Conservation (phyloP, 2,329 filamentous ascomycete species). For the Penicillium nordicum region DNA sequence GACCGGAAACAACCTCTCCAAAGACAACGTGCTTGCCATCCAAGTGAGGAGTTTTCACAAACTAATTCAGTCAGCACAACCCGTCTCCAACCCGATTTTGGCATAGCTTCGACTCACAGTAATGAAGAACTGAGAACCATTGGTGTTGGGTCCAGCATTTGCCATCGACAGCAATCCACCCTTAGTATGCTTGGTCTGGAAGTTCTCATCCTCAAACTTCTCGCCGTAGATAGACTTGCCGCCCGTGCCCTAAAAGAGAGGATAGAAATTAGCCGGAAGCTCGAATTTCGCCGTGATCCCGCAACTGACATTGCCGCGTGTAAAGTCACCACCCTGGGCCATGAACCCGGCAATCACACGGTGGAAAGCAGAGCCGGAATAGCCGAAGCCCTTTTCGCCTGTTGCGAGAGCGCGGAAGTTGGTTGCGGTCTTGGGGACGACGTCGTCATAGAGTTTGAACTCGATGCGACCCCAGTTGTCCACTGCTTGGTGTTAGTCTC, state of each 20-base stretch:
- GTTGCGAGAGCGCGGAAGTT: conserved; percentile 81
- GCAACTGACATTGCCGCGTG: conserved; percentile 74
- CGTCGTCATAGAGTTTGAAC: conserved; percentile 79
- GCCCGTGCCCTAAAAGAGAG: conserved; percentile 67
- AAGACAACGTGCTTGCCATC: conserved; percentile 65
- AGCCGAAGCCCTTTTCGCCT: conserved; percentile 75
- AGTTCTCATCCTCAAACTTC: conserved; percentile 90
- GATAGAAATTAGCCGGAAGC: background rate
- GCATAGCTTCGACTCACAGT: conserved; percentile 45
- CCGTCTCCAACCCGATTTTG: too few species aligned
- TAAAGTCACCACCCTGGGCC: conserved; percentile 92
- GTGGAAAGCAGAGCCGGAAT: conserved; percentile 78
- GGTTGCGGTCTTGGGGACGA: conserved; percentile 77
- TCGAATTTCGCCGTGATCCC: background rate
- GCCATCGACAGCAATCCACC: conserved; percentile 84
- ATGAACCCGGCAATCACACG: conserved; percentile 87
- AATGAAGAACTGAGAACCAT: conserved; percentile 67
- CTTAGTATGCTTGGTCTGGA: conserved; percentile 65
- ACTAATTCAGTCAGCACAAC: background rate
- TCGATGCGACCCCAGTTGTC: conserved; percentile 63
- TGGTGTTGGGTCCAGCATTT: conserved; percentile 87
- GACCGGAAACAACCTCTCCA: conserved; percentile 54
- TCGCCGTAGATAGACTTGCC: conserved; percentile 90
- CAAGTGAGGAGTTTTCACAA: conserved; percentile 57
- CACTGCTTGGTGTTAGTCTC: background rate